Evolutionary conservation across 1,284 basidiomycete genomes (phyloP), one percentile per base, ranked within the genome.

Genomic region (Apiotrichum porosum): DNA sequence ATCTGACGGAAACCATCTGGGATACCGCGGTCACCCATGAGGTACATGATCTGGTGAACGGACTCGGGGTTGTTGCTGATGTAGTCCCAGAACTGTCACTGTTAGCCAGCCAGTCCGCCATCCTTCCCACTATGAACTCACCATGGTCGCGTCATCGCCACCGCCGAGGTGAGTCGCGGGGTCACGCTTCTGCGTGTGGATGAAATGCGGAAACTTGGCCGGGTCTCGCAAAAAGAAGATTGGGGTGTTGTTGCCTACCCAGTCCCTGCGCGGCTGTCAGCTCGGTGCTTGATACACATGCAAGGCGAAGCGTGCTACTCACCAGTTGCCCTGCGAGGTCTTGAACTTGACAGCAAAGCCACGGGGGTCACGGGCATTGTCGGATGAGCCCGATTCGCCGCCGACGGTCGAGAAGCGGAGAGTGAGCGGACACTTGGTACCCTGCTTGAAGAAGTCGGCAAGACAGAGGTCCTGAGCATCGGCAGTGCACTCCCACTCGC

Each of bases 261-360:
- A n/a, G n/a, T n/a, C n/a, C n/a, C n/a, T n/a, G n/a, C n/a, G n/a
- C 41, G 46, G 31, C 24, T 36, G 30, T 44, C 34, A 33, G 31
- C 36, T 19, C 18, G 17, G 22, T 21, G n/a, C 15, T 30, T 37
- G 17, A 21, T 18, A 17, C 43, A 44, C 28, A 44, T n/a, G n/a
- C n/a, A n/a, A n/a, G n/a, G n/a, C n/a, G n/a, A 4, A 9, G 19
- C 35, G 14, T 21, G 19, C 8, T 28, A 28, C 26, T 28, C 26
- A 28, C 76, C 84, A 83, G 78, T 86, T 92, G 31, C 92, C 92
- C 68, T 94, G 81, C 19, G 85, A 80, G 0, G 92, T 92, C 71
- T 81, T 83, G 59, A 95, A 78, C 79, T 97, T 97, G 78, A 95
- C 73, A 3, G 90, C 82, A 65, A 94, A 95, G 9, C 91, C 91